Percentiles rank a stretch among this genome's conserved stretches.
Conservation (phyloP, 257 asterid genomes). For the Petunia secreta region DNA sequence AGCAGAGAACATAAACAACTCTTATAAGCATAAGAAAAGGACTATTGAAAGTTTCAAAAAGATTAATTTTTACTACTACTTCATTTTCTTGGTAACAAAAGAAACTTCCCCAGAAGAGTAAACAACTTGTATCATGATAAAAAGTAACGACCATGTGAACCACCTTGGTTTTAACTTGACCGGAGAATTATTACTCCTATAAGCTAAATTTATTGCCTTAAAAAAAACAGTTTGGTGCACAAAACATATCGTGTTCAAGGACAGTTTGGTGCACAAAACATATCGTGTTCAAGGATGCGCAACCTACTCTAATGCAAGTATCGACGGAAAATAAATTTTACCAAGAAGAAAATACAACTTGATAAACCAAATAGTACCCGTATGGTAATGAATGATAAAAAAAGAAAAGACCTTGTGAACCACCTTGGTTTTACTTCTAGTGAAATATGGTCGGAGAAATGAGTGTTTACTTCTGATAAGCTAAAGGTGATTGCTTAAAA, state of each 20-base stretch:
- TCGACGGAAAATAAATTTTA: too few species aligned
- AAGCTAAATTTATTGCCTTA: neutral
- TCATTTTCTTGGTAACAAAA: neutral
- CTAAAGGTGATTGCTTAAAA: conserved; percentile 45
- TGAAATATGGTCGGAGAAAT: conserved; percentile 20
- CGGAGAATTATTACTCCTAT: neutral
- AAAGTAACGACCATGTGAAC: neutral
- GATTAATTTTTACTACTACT: neutral
- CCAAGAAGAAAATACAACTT: neutral
- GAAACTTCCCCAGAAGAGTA: neutral
- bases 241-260: too few species aligned
- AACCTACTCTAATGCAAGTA: too few species aligned
- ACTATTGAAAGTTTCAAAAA: neutral
- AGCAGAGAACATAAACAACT: conserved; percentile 26
- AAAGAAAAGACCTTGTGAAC: conserved; percentile 3
- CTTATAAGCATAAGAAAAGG: neutral
- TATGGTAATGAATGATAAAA: neutral
- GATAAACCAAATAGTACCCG: conserved; percentile 27
- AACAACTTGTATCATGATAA: neutral
- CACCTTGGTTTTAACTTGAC: neutral
- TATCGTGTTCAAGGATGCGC: too few species aligned
- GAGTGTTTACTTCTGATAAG: conserved; percentile 36
- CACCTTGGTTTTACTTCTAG: conserved; percentile 35
- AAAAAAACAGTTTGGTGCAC: neutral
- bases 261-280: too few species aligned